Evolutionary conservation across 1,284 basidiomycete species (phyloP), one percentile per base, ranked within the genome.

Genomic region (Boletus mariae): DNA sequence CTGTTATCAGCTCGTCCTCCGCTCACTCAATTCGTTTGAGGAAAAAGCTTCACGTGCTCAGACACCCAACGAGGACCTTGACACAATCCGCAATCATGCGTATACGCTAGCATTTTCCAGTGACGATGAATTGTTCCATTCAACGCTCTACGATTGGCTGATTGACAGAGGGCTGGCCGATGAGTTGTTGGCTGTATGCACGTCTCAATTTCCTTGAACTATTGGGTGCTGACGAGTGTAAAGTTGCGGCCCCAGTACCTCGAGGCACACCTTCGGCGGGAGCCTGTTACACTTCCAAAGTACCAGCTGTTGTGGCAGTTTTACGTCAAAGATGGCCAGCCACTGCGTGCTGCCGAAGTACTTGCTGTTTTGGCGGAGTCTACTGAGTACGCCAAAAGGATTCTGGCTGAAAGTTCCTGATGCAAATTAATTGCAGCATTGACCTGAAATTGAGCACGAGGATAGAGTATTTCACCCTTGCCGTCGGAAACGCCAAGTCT

Each of bases 301-400:
- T 88, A 86, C 62, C 92, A 99, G 65, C 71, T 99, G 6, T 74
- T 99, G 4, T 99, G 97, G 96, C 93, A 98, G 66, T 96, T 91
- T 72, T 97, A 98, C 66, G 92, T 96, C 47, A 92, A 95, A 64
- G 88, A 91, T 62, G 89, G 90, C 0, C 87, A 92, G 59, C 89
- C 89, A 49, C 70, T 93, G 44, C 79, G 85, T 38, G 96, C 97
- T 1, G 94, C 96, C 2, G 85, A 91, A 66, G 88, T 97, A 3
- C 81, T 99, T 46, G 81, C 82, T n/a, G 79, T 83, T 25, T 75
- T 99, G 47, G 96, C 97, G 25, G 90, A 94, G 59, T 88, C 92
- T n/a, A 79, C 80, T 3, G 80, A 89, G 90, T 96, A 60, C 64
- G 90, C 54, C 11, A 17, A 25, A 5, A 47, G 4, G 28, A 32